Percentiles rank a stretch among this genome's conserved stretches.
Conservation (phyloP, 148 eudicot species). For the Diospyros lotus region DNA sequence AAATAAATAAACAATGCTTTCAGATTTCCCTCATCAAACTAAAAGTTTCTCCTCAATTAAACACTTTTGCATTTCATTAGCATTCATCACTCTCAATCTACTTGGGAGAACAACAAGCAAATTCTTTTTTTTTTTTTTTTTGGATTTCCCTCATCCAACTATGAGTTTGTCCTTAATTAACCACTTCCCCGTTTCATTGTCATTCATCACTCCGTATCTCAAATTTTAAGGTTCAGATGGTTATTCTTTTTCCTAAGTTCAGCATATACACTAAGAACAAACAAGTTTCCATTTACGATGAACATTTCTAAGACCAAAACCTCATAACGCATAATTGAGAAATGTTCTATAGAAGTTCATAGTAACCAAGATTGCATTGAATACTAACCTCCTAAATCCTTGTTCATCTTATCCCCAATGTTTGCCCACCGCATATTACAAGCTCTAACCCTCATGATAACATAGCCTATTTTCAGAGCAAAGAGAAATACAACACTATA, state of each 20-base stretch:
- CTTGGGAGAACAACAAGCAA: too few relatives aligned
- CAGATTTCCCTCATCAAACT: background rate
- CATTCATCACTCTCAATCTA: background rate
- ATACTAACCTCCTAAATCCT: background rate
- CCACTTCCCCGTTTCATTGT: too few relatives aligned
- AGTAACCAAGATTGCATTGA: background rate
- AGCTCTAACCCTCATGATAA: background rate
- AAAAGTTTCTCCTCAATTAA: background rate
- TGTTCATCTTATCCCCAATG: background rate
- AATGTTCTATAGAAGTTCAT: background rate
- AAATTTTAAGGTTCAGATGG: background rate
- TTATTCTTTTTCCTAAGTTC: background rate
- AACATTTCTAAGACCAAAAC: background rate
- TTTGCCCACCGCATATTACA: background rate
- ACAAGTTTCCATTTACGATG: background rate
- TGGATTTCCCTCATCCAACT: too few relatives aligned
- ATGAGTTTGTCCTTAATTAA: too few relatives aligned
- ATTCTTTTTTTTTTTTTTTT: too few relatives aligned
- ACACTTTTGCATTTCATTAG: background rate
- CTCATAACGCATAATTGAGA: background rate
- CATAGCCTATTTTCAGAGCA: background rate
- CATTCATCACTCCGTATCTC: too few relatives aligned
- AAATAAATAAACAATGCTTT: background rate
- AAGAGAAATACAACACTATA: background rate
- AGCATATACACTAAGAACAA: background rate